Evolutionary conservation across 352 stramenopile species (phyloP).

Genomic region (Globisporangium echinulatum): DNA sequence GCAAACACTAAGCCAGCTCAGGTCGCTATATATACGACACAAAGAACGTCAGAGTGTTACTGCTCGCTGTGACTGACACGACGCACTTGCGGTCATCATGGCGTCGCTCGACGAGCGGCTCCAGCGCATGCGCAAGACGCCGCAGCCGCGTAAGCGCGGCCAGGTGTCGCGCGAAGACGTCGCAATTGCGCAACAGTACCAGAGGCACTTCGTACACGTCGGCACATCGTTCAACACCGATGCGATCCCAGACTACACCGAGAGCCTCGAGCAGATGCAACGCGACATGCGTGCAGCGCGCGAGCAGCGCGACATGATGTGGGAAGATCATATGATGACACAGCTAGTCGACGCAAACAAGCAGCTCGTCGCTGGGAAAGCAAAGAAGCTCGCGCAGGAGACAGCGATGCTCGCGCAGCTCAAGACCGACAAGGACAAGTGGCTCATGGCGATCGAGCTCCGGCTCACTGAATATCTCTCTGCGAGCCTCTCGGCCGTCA

Average conservation of each 20-base stretch:
- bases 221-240: constrained; percentile 30
- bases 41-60: too few relatives aligned
- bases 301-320: constrained; percentile 56
- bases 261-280: constrained; percentile 36
- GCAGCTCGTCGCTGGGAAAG: constrained; percentile 13
- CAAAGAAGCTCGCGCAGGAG: constrained; percentile 47
- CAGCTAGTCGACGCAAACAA: constrained; percentile 19
- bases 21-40: too few relatives aligned
- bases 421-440: constrained; percentile 51
- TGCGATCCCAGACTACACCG: constrained; percentile 41
- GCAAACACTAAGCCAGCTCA: too few relatives aligned
- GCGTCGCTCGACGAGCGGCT: constrained; percentile 33
- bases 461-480: constrained; percentile 34
- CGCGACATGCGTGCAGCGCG: constrained; percentile 41
- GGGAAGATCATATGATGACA: constrained; percentile 49
- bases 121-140: constrained; percentile 30
- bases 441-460: constrained; percentile 66
- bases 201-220: constrained; percentile 34
- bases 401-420: constrained; percentile 46
- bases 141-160: constrained; percentile 35
- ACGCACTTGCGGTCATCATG: neutral
- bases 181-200: constrained; percentile 28
- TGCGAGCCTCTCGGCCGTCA: constrained; percentile 21
- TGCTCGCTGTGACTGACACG: neutral
- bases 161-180: constrained; percentile 42